Evolutionary conservation across 2,329 filamentous ascomycete species (phyloP).

Genomic region (Teratosphaeriaceae sp.): DNA sequence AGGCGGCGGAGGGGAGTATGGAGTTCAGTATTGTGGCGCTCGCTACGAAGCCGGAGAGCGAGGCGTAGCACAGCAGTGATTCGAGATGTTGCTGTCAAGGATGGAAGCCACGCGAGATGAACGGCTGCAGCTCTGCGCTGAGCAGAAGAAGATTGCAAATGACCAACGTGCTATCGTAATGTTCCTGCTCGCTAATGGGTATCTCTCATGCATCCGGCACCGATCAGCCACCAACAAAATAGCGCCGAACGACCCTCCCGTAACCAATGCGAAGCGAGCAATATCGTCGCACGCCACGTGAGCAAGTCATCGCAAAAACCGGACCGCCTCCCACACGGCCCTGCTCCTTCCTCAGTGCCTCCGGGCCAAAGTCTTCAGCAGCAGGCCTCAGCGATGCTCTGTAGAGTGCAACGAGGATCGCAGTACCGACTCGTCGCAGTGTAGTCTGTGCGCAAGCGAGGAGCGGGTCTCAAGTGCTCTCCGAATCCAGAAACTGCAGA

Average conservation of each 20-base stretch:
- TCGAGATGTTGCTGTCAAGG: neutral
- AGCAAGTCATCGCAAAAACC: too few species aligned
- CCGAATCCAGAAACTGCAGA: constrained; percentile 14
- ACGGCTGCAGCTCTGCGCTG: neutral
- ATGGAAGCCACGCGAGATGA: neutral
- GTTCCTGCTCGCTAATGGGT: constrained; percentile 5
- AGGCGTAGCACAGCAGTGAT: neutral
- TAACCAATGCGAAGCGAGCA: neutral
- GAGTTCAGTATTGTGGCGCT: constrained; percentile 42
- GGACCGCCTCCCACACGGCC: too few species aligned
- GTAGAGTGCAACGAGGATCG: too few species aligned
- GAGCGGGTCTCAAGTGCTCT: constrained; percentile 1
- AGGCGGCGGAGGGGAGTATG: constrained; percentile 31
- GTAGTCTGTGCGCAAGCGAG: too few species aligned
- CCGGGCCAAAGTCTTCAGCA: too few species aligned
- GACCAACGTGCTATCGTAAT: neutral
- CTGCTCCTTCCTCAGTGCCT: too few species aligned
- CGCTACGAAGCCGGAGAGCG: constrained; percentile 18
- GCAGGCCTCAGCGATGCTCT: too few species aligned
- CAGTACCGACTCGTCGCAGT: too few species aligned
- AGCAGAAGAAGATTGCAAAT: neutral
- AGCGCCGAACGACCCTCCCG: neutral
- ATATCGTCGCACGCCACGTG: neutral
- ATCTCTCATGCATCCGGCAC: constrained; percentile 1
- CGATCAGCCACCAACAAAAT: neutral